These are phyloP conservation scores for Sugiyamaella novakii DNA, from an alignment of 1,139 yeast species.

Conservation along the genomic window DNA sequence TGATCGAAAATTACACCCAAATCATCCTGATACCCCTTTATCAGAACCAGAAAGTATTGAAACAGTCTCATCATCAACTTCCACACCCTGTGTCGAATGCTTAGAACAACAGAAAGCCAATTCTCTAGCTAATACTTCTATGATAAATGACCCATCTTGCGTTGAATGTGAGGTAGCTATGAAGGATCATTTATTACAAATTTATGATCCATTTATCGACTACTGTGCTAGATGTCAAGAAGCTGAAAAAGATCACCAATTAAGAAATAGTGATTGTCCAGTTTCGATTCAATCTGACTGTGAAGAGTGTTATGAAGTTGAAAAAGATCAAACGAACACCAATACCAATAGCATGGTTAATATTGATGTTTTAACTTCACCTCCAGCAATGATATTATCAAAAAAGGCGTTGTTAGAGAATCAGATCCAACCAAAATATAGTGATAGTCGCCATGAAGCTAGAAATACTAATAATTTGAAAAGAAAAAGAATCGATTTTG, in stretches of 20 bases:
- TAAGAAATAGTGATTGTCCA: slow-evolving; percentile 8
- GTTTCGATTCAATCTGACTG: slow-evolving; percentile 10
- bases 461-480: not conserved
- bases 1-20: not conserved
- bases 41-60: slow-evolving; percentile 12
- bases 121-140: not conserved
- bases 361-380: not conserved
- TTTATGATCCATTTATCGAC: slow-evolving; percentile 21
- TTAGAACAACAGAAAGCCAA: not conserved
- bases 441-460: slow-evolving; percentile 15
- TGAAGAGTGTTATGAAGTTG: slow-evolving; percentile 6
- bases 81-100: slow-evolving; percentile 11
- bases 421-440: slow-evolving; percentile 17
- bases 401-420: slow-evolving; percentile 13
- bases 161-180: slow-evolving; percentile 22
- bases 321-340: not conserved
- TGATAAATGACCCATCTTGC: slow-evolving; percentile 4
- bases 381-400: slow-evolving; percentile 1
- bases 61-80: slow-evolving; percentile 5
- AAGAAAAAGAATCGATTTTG: slow-evolving; percentile 1
- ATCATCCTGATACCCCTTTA: slow-evolving; percentile 2
- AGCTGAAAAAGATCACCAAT: slow-evolving; percentile 27
- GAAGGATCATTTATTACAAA: slow-evolving; percentile 20
- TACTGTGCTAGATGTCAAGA: slow-evolving; percentile 28
- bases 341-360: not conserved